Conservation (phyloP, 2,329 filamentous ascomycete genomes). For the Truncatella angustata region DNA sequence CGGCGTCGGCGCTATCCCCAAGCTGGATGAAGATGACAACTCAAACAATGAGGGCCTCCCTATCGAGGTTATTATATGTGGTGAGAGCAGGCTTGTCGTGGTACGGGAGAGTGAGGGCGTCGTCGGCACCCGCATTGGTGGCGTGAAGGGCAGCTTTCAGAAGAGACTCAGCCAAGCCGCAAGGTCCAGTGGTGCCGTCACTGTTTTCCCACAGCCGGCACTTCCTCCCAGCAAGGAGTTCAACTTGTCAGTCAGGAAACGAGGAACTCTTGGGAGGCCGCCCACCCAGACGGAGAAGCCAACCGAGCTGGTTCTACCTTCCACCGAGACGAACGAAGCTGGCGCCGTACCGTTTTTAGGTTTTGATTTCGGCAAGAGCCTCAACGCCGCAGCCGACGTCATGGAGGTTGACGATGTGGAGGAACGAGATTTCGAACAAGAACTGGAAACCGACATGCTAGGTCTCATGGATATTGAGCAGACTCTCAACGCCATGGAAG, state of each 20-base stretch:
- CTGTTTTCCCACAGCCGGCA: slow-evolving; percentile 49
- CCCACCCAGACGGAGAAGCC: slow-evolving; percentile 14
- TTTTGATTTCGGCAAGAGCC: slow-evolving; percentile 49
- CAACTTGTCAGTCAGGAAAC: slow-evolving; percentile 42
- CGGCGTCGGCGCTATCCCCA: slow-evolving; percentile 45
- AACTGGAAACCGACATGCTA: slow-evolving; percentile 62
- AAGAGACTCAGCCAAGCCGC: slow-evolving; percentile 35
- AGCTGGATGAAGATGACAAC: slow-evolving; percentile 27
- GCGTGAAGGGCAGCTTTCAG: slow-evolving; percentile 28
- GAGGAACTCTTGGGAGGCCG: slow-evolving; percentile 21
- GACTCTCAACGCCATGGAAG: slow-evolving; percentile 55
- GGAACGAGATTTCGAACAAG: slow-evolving; percentile 53
- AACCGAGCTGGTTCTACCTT: slow-evolving; percentile 22
- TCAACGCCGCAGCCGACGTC: slow-evolving; percentile 52
- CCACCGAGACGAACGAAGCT: slow-evolving; percentile 23
- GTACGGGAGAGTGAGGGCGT: slow-evolving; percentile 53
- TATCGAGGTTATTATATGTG: slow-evolving; percentile 53
- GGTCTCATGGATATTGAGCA: slow-evolving; percentile 67
- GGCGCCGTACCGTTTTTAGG: slow-evolving; percentile 32
- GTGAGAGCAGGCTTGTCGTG: slow-evolving; percentile 54
- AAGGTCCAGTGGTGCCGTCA: slow-evolving; percentile 46
- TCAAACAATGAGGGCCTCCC: slow-evolving; percentile 38
- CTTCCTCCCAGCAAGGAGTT: slow-evolving; percentile 40
- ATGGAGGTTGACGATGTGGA: slow-evolving; percentile 40
- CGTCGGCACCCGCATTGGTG: slow-evolving; percentile 41